phyloP scores from a whole-genome alignment of 2,329 filamentous ascomycete species.

The Phyllosticta ampelicida region DNA sequence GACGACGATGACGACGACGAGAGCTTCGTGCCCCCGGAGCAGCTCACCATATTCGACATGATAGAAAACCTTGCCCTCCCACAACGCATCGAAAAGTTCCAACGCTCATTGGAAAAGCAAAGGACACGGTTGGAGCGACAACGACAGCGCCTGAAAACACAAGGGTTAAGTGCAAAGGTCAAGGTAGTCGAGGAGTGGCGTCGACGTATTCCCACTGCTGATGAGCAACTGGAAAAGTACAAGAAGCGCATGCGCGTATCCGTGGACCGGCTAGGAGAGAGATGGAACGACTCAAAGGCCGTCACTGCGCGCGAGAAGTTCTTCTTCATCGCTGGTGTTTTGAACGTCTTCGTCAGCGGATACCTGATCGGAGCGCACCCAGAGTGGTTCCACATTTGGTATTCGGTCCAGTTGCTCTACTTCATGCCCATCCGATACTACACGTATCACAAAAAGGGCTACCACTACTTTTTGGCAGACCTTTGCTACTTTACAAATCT shows the following conservation, averaged over 20 bases:
- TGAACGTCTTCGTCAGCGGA: constrained; percentile 95
- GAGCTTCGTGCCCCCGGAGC: constrained; percentile 71
- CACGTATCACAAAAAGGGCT: constrained; percentile 81
- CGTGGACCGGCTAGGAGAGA: constrained; percentile 74
- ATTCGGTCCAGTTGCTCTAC: constrained; percentile 74
- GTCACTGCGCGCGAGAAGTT: constrained; percentile 89
- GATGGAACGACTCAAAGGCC: constrained; percentile 81
- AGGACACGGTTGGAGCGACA: constrained; percentile 77
- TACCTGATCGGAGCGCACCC: constrained; percentile 83
- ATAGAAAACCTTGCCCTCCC: constrained; percentile 86
- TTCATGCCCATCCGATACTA: constrained; percentile 96
- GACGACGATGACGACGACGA: constrained; percentile 69
- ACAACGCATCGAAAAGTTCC: constrained; percentile 82
- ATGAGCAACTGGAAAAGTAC: constrained; percentile 89
- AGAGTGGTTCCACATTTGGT: constrained; percentile 86
- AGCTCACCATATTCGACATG: constrained; percentile 82
- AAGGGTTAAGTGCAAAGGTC: constrained; percentile 68
- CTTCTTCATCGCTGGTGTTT: constrained; percentile 88
- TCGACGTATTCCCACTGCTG: constrained; percentile 70
- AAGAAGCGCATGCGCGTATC: constrained; percentile 74
- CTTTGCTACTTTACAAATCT: constrained; percentile 98
- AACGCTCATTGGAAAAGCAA: constrained; percentile 70
- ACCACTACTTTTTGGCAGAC: constrained; percentile 81
- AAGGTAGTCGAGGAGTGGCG: constrained; percentile 91
- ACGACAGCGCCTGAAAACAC: constrained; percentile 67